Base-by-base conservation (phyloP, 2,329 filamentous ascomycete genomes). In the Aureobasidium uvarum region DNA sequence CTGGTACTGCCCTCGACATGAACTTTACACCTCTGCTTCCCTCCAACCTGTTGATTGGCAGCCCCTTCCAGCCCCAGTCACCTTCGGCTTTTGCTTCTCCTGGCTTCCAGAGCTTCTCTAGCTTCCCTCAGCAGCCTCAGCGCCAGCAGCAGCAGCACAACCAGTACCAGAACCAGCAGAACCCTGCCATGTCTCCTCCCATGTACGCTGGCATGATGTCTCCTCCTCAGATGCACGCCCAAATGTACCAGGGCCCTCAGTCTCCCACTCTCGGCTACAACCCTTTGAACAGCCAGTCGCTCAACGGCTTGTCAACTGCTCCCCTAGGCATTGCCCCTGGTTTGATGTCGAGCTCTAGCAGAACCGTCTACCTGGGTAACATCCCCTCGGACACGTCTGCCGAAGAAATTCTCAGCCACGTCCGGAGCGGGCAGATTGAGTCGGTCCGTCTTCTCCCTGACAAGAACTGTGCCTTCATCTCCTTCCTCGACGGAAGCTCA, bases 401-500 rank as follows among this genome's bases (percentile, higher is more conserved):
- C 10, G 95, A 99, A 80, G 95, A 99, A 80, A 96, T 99, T 69
- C 82, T 99, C 65, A 90, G 93, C 69, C 95, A 99, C 74, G 95
- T 99, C 67, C 87, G 95, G 69, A 98, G 95, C 78, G 95, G 95
- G 28, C 95, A 98, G 77, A 98, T 99, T 73, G 95, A 99, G 81
- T 98, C 95, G n/a, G 95, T 99, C 62, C 90, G 95, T 72, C 85
- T 99, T 70, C 84, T 99, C 64, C 92, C 94, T 28, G 95, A 99
- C 80, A 99, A 98, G 91, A 99, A 98, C 84, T 99, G 95, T 75
- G 95, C 95, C 66, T 99, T 99, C 83, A 98, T 99, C 76, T 99
- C 95, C 8, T 99, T 99, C 82, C 84, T 99, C 70, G 95, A 99
- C 75, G 92, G 93, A 73, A 96, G 93, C 81, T 97, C 95, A 36